These are phyloP conservation scores for Setaria italica DNA, from an alignment of 202 grass and related monocot genomes.

Conservation along the genomic window DNA sequence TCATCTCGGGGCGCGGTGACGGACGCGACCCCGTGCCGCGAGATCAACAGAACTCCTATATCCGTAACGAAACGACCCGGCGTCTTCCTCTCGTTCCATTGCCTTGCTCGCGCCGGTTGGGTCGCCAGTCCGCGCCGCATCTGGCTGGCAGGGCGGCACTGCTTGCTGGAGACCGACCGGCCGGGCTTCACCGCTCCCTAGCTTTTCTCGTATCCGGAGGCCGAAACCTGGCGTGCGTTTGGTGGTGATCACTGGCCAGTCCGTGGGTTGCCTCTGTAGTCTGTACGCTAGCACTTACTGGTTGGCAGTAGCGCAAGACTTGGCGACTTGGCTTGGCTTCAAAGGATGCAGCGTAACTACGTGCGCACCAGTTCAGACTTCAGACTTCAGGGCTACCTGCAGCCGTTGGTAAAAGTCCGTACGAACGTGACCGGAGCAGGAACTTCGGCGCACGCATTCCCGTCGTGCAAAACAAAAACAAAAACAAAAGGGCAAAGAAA, in stretches of 20 bases:
- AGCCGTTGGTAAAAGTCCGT: not conserved
- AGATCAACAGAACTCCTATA: not conserved
- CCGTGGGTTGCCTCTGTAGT: not conserved
- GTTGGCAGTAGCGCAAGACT: not conserved
- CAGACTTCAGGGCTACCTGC: not conserved
- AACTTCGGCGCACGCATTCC: not conserved
- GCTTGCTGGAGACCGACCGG: not conserved
- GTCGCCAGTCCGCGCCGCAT: not conserved
- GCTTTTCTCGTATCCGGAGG: not conserved
- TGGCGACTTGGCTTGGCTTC: conserved; percentile 27
- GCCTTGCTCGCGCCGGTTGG: not conserved
- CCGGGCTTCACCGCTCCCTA: not conserved
- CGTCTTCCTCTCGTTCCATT: not conserved
- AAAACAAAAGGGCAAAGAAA: too few species aligned
- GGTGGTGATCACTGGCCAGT: not conserved
- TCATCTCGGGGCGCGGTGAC: not conserved
- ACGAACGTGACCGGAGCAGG: not conserved
- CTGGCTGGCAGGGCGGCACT: not conserved
- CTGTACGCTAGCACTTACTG: not conserved
- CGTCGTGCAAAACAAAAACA: not conserved
- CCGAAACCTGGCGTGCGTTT: not conserved
- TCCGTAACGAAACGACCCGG: conserved; percentile 15
- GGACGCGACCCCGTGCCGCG: conserved; percentile 9
- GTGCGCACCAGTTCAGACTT: not conserved
- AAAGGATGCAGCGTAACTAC: not conserved